These are phyloP conservation scores for Schizopora paradoxa DNA, from an alignment of 1,284 basidiomycete genomes.

Conservation along the genomic window DNA sequence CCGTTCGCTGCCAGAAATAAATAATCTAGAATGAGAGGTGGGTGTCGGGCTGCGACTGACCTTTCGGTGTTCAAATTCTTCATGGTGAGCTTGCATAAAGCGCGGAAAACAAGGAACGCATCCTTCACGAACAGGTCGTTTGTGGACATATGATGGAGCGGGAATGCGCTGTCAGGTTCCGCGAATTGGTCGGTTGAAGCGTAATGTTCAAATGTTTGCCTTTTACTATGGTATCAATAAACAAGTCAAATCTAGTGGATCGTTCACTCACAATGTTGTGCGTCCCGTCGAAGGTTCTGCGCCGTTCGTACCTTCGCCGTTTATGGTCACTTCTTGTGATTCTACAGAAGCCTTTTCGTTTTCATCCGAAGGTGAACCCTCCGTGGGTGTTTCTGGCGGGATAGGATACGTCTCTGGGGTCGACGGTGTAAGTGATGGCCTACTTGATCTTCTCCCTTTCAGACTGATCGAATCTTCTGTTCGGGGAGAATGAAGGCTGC, in stretches of 20 bases:
- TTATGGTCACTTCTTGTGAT: constrained; percentile 8
- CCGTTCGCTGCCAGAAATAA: constrained; percentile 58
- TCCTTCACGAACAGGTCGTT: constrained; percentile 92
- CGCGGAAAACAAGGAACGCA: constrained; percentile 93
- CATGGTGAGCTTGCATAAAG: constrained; percentile 97
- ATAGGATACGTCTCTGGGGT: constrained; percentile 27
- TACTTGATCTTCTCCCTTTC: constrained; percentile 19
- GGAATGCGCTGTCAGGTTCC: constrained; percentile 22
- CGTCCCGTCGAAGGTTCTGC: constrained; percentile 6
- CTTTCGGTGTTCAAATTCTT: constrained; percentile 90
- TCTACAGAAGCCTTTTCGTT: constrained; percentile 12
- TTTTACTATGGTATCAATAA: constrained; percentile 2
- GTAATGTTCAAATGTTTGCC: constrained; percentile 25
- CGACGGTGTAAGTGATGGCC: constrained; percentile 26
- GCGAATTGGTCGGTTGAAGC: constrained; percentile 29
- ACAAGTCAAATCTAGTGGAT: background rate
- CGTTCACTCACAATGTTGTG: constrained; percentile 10
- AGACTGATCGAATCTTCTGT: constrained; percentile 22
- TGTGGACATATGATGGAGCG: constrained; percentile 40
- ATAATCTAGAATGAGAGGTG: constrained; percentile 5
- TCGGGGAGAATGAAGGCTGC: constrained; percentile 20
- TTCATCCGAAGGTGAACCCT: constrained; percentile 12
- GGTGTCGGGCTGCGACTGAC: constrained; percentile 36
- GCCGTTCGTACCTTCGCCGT: constrained; percentile 1
- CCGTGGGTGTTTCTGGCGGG: constrained; percentile 20